Evolutionary conservation across 257 asterid species (phyloP).

Genomic region (Galeopsis tetrahit): DNA sequence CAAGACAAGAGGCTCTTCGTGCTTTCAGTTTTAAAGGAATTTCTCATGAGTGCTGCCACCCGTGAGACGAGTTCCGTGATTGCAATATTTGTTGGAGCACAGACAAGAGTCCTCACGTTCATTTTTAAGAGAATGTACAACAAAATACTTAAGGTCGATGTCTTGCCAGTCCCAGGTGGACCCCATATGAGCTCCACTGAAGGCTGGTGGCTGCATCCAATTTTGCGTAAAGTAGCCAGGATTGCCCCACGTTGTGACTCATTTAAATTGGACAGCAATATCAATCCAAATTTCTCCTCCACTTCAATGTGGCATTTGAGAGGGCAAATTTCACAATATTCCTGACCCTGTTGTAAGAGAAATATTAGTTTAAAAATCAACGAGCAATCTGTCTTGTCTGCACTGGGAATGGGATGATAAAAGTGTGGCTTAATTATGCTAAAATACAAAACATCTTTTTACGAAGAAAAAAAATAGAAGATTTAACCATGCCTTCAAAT

Average conservation of each 20-base stretch:
- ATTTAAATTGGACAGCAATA: constrained; percentile 39
- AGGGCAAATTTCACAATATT: constrained; percentile 39
- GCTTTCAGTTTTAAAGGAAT: constrained; percentile 28
- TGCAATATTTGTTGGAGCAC: constrained; percentile 76
- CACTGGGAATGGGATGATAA: too few species aligned
- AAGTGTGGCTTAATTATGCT: neutral
- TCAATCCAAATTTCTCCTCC: constrained; percentile 29
- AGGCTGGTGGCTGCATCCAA: constrained; percentile 35
- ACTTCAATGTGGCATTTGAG: neutral
- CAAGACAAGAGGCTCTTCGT: constrained; percentile 12
- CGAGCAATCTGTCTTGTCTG: neutral
- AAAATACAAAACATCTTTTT: neutral
- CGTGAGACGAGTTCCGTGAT: constrained; percentile 56
- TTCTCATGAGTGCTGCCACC: constrained; percentile 38
- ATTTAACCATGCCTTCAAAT: neutral
- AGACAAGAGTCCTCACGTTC: constrained; percentile 52
- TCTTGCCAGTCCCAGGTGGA: constrained; percentile 77
- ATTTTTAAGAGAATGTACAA: constrained; percentile 45
- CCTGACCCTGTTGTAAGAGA: constrained; percentile 36
- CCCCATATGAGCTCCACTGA: constrained; percentile 61
- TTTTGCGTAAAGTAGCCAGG: constrained; percentile 32
- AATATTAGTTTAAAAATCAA: neutral
- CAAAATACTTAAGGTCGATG: constrained; percentile 47
- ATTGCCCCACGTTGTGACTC: constrained; percentile 51
- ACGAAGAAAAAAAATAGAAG: neutral